phyloP scores from a whole-genome alignment of 1,284 basidiomycete species.

The Ceratobasidium sp. region DNA sequence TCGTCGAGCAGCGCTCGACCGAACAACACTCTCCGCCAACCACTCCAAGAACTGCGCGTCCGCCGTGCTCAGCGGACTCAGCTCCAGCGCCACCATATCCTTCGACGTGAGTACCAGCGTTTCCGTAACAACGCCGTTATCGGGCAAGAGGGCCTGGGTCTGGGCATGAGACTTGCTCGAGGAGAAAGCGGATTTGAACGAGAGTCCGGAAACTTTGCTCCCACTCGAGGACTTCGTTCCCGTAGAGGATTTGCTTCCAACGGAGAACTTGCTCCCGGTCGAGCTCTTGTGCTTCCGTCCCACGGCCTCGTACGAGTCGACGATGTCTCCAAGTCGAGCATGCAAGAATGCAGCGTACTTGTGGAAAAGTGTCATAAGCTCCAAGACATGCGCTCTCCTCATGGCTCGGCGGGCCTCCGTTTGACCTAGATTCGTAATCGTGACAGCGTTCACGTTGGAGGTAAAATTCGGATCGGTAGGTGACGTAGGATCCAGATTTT shows the following conservation, averaged over 20 bases:
- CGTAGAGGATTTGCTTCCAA: constrained; percentile 10
- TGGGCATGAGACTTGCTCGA: neutral
- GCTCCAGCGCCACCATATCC: constrained; percentile 72
- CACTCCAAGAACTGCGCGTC: constrained; percentile 78
- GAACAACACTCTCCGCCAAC: constrained; percentile 64
- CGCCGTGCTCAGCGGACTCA: constrained; percentile 72
- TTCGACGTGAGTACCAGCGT: constrained; percentile 61
- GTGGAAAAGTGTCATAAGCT: constrained; percentile 76
- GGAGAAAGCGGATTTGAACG: constrained; percentile 13
- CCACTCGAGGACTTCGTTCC: constrained; percentile 21
- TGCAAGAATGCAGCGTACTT: constrained; percentile 70
- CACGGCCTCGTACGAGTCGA: constrained; percentile 58
- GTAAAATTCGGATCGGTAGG: neutral
- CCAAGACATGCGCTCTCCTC: constrained; percentile 64
- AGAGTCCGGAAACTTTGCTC: constrained; percentile 17
- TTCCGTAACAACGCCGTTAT: constrained; percentile 44
- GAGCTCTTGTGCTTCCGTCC: constrained; percentile 49
- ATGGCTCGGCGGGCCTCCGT: constrained; percentile 14
- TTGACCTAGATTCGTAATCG: neutral
- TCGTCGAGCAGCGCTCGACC: neutral
- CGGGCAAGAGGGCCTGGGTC: constrained; percentile 9
- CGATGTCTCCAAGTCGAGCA: constrained; percentile 59
- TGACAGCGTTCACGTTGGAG: neutral
- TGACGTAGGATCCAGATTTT: constrained; percentile 54
- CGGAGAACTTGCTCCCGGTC: constrained; percentile 38